Conservation (phyloP, 2,329 filamentous ascomycete species). For the Alternaria sp. region DNA sequence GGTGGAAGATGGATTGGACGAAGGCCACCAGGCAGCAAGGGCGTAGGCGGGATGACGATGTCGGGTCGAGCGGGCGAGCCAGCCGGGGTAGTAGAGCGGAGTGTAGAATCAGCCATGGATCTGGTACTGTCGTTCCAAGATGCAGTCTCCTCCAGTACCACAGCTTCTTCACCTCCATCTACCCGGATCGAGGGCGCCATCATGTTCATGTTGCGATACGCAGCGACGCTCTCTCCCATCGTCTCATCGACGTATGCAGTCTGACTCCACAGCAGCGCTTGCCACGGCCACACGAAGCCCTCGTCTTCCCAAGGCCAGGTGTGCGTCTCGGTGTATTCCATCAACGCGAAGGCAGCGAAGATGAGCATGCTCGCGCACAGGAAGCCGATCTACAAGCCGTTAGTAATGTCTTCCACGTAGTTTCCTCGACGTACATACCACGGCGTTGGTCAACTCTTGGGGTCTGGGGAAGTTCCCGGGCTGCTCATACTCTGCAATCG, state of each 20-base stretch:
- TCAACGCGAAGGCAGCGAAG: neutral
- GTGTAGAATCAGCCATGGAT: neutral
- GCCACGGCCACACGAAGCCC: conserved; percentile 13
- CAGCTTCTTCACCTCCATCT: neutral
- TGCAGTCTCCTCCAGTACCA: neutral
- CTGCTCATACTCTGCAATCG: conserved; percentile 9
- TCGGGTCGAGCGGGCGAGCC: neutral
- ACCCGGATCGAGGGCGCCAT: neutral
- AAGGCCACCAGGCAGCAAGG: conserved; percentile 1
- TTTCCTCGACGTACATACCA: neutral
- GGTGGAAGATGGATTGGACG: neutral
- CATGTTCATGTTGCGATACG: neutral
- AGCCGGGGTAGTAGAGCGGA: neutral
- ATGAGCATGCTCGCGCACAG: neutral
- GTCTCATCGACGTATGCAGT: conserved; percentile 1
- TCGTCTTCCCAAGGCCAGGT: conserved; percentile 13
- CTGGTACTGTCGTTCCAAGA: neutral
- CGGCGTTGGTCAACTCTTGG: neutral
- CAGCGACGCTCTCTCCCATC: neutral
- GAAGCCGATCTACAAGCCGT: neutral
- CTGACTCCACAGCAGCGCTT: conserved; percentile 4
- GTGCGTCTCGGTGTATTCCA: conserved; percentile 2
- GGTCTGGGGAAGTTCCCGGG: conserved; percentile 2
- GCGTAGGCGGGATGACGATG: conserved; percentile 4
- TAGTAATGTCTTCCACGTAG: neutral